Base-by-base conservation (phyloP, 1,139 yeast species). In the Sugiyamaella novakii region DNA sequence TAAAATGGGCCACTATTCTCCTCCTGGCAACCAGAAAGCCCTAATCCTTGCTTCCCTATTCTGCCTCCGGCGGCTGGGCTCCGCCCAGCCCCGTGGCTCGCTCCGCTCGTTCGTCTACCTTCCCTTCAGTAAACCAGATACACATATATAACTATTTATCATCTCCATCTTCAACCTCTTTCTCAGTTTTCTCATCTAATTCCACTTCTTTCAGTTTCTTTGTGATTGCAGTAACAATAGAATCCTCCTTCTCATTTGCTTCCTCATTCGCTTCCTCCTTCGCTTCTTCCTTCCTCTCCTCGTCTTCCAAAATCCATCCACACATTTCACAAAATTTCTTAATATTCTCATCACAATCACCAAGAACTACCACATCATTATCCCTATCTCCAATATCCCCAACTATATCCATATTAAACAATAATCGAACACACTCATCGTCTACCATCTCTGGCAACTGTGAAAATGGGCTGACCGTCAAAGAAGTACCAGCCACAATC, bases 381-480 rank as follows among this genome's bases (percentile, higher is more conserved):
- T 75, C 66, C 52, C 95, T 72, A 3, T 75, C 71, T 8, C 76
- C 72, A 10, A 67, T 53, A 56, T 80, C 84, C 0, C 98, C 98
- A 3, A 87, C 97, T 0, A 69, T 61, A 52, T 87, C 96, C 50
- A 77, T 75, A 63, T 92, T 91, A 28, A 88, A 76, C 53, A 91
- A 72, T 0, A 84, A 80, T 51, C 98, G 72, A 4, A 74, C 64
- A n/a, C 79, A 69, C 1, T 68, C 61, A 1, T 60, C 57, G 2
- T 73, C 74, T 0, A 84, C 78, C 60, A 85, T 88, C 2, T 78
- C 70, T 0, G 96, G 96, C 43, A 91, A 70, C 6, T 81, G 73
- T 0, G 97, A 96, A 74, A 91, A 92, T 1, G 98, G 98, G 54
- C 79, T 80, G 1, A 92, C 98, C 0, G 91, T 80, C 40, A 91